Evolutionary conservation across 2,329 filamentous ascomycete genomes (phyloP), one percentile per base, ranked within the genome.

Genomic region (Didymella lethalis): DNA sequence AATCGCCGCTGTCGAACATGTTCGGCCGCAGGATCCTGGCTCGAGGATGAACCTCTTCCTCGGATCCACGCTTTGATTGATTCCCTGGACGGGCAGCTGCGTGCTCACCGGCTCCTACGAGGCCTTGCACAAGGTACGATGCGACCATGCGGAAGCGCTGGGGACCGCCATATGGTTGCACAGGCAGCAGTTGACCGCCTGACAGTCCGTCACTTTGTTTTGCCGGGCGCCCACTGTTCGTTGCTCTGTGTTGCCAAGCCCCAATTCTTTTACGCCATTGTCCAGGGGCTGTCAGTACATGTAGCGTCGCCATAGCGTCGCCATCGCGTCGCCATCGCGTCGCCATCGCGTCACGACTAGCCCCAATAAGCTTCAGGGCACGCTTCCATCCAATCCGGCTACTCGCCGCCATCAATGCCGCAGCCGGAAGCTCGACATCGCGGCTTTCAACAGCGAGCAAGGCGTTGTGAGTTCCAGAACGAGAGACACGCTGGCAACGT

Each of bases 241-340:
- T 62, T 50, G 49, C 56, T 48, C 56, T 61, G 49, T 56, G 31
- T 51, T 51, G 64, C 70, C 69, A 69, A 71, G 61, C 23, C 57
- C 54, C 48, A 50, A 47, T 45, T 57, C 50, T 63, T 63, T 62
- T 59, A 63, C 61, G 59, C 67, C 57, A 64, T 66, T 60, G 50
- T 56, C 63, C 67, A 69, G 64, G 66, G 70, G 64, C 70, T 73
- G 67, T 73, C 72, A 73, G 61, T 66, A 64, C 60, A 57, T 64
- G 66, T 71, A 71, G 72, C 66, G 69, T 69, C 63, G 64, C 63
- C 64, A 60, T 65, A 32, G 56, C 56, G 56, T 59, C 56, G 64
- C 63, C 64, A 60, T 65, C 40, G 56, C 56, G 56, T 59, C 56
- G 64, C 63, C 64, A 60, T 65, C 40, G 56, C 56, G 56, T 59